Percentiles rank a stretch among this genome's conserved stretches.
These are phyloP conservation scores for peach (Prunus persica) DNA, from an alignment of 306 rosid species.

Conservation along the genomic window DNA sequence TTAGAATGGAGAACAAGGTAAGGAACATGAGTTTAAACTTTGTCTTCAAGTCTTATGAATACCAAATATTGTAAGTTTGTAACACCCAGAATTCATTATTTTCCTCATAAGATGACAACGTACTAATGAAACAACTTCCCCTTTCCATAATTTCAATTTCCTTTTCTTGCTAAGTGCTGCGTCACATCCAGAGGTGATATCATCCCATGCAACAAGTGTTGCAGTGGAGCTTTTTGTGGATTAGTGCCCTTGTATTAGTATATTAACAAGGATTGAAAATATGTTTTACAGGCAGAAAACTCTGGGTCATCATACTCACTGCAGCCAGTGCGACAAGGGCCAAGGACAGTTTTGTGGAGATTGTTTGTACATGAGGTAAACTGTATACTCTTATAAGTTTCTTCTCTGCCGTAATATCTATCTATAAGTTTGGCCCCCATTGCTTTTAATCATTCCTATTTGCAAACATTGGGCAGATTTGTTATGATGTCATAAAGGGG, in stretches of 20 bases:
- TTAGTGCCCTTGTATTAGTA: neutral
- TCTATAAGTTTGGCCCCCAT: neutral
- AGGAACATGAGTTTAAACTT: neutral
- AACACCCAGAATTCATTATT: neutral
- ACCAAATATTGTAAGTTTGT: neutral
- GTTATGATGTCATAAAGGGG: neutral
- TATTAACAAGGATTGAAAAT: slow-evolving; percentile 21
- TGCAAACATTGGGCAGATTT: neutral
- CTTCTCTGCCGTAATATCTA: neutral
- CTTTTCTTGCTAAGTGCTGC: neutral
- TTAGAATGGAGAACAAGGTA: neutral
- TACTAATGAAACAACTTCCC: neutral
- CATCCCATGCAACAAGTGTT: neutral
- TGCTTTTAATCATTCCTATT: neutral
- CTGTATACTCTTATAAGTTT: slow-evolving; percentile 28
- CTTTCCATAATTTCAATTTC: neutral
- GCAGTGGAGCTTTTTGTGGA: neutral
- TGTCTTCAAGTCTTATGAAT: neutral
- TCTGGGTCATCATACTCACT: slow-evolving; percentile 71
- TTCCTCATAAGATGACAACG: neutral
- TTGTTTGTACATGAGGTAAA: slow-evolving; percentile 93
- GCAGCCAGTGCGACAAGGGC: slow-evolving; percentile 63
- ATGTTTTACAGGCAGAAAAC: slow-evolving; percentile 83
- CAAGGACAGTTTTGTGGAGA: slow-evolving; percentile 98
- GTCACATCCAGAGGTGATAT: neutral